phyloP scores from a whole-genome alignment of 1,139 yeast genomes.

The Debaryomyces psychrophilus region DNA sequence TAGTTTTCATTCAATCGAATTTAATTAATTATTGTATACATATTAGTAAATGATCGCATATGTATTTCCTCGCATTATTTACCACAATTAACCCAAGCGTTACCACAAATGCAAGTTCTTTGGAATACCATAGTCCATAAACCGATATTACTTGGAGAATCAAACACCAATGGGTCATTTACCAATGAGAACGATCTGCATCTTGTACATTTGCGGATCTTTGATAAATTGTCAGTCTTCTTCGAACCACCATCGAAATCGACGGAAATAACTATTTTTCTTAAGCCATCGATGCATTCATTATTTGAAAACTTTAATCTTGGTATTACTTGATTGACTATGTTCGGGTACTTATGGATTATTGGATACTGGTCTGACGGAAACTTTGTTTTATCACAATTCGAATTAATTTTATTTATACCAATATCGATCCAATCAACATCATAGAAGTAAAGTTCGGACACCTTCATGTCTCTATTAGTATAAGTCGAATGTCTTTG shows the following conservation, averaged over 20 bases:
- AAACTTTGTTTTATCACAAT: not conserved
- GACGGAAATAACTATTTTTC: conserved; percentile 40
- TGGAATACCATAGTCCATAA: conserved; percentile 78
- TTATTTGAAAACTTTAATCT: conserved; percentile 27
- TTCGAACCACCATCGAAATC: conserved; percentile 13
- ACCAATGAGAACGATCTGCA: conserved; percentile 66
- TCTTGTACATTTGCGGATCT: conserved; percentile 59
- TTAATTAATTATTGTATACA: not conserved
- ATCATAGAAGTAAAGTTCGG: conserved; percentile 66
- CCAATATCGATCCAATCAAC: conserved; percentile 69
- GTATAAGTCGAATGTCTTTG: conserved; percentile 38
- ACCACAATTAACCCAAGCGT: conserved; percentile 59
- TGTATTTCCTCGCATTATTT: conserved; percentile 16
- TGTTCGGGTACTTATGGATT: conserved; percentile 13
- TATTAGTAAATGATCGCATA: not conserved
- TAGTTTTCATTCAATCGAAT: not conserved
- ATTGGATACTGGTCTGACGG: conserved; percentile 8
- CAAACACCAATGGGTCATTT: conserved; percentile 49
- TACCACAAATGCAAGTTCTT: conserved; percentile 79
- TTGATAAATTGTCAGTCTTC: conserved; percentile 11
- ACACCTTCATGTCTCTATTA: conserved; percentile 43
- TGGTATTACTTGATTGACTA: conserved; percentile 17
- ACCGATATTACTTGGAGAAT: conserved; percentile 40
- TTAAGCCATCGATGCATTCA: conserved; percentile 46
- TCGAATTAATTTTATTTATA: conserved; percentile 10